Percentiles rank a stretch among this genome's conserved stretches.
These are phyloP conservation scores for Tephrocybe sp. DNA, from an alignment of 768 basidiomycete genomes.

Conservation along the genomic window DNA sequence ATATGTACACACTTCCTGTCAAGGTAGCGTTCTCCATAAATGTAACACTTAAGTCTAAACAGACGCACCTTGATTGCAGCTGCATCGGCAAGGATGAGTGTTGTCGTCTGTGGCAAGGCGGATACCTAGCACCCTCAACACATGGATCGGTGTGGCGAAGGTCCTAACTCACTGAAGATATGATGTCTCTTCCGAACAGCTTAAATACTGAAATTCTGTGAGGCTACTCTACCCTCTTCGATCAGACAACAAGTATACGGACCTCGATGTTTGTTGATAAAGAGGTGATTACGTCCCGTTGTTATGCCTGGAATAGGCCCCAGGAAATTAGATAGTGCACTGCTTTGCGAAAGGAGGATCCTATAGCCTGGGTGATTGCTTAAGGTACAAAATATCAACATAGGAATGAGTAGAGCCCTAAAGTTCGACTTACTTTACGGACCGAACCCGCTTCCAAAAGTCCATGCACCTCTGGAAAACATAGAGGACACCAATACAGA, in stretches of 20 bases:
- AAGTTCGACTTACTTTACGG: slow-evolving; percentile 26
- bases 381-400: neutral
- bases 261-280: slow-evolving; percentile 31
- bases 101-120: slow-evolving; percentile 21
- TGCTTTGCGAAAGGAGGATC: slow-evolving; percentile 23
- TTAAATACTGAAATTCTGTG: slow-evolving; percentile 23
- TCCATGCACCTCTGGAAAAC: slow-evolving; percentile 20
- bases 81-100: slow-evolving; percentile 36
- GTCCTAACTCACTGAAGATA: slow-evolving; percentile 28
- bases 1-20: slow-evolving; percentile 48
- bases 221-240: neutral
- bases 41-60: neutral
- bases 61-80: slow-evolving; percentile 35
- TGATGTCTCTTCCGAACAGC: slow-evolving; percentile 33
- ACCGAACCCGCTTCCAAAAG: slow-evolving; percentile 21
- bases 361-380: slow-evolving; percentile 34
- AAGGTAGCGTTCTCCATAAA: neutral
- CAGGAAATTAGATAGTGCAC: slow-evolving; percentile 24
- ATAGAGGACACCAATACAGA: slow-evolving; percentile 19
- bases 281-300: slow-evolving; percentile 28
- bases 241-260: neutral
- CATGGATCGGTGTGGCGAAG: too few relatives aligned
- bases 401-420: neutral
- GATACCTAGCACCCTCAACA: slow-evolving; percentile 19
- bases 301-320: slow-evolving; percentile 27